Conservation (phyloP, 331 rosid species). For the Spiraea crenata region DNA sequence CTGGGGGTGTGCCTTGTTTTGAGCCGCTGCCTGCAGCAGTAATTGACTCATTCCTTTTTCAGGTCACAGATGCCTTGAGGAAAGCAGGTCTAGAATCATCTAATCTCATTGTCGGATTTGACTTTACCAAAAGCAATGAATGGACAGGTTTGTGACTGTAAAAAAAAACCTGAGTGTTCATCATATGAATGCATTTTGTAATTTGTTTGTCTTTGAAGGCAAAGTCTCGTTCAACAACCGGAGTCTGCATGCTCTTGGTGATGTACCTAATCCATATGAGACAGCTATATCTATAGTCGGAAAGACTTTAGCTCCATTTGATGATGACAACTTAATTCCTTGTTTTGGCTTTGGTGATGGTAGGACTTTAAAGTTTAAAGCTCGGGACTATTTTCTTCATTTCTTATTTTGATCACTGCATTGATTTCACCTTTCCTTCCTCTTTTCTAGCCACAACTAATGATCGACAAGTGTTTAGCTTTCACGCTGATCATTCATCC, state of each 20-base stretch:
- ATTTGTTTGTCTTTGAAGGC: constrained; percentile 34
- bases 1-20: too few relatives aligned
- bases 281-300: constrained; percentile 73
- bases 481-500: constrained; percentile 70
- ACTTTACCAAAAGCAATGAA: constrained; percentile 93
- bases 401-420: not conserved
- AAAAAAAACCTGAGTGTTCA: not conserved
- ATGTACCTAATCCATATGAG: constrained; percentile 80
- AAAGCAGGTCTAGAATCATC: constrained; percentile 85
- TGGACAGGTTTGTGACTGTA: constrained; percentile 67
- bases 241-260: constrained; percentile 72
- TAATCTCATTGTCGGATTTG: constrained; percentile 84
- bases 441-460: constrained; percentile 62
- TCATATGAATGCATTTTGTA: not conserved
- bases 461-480: constrained; percentile 83
- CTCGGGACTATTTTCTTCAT: constrained; percentile 5
- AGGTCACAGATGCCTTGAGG: constrained; percentile 71
- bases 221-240: constrained; percentile 66
- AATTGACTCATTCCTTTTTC: not conserved
- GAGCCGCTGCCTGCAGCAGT: too few relatives aligned
- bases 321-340: constrained; percentile 91
- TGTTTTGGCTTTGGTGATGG: constrained; percentile 97
- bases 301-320: constrained; percentile 86
- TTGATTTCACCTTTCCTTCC: constrained; percentile 6
- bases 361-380: constrained; percentile 24